These are phyloP conservation scores for Penicillium flavigenum DNA, from an alignment of 495 filamentous ascomycete genomes.

Conservation along the genomic window DNA sequence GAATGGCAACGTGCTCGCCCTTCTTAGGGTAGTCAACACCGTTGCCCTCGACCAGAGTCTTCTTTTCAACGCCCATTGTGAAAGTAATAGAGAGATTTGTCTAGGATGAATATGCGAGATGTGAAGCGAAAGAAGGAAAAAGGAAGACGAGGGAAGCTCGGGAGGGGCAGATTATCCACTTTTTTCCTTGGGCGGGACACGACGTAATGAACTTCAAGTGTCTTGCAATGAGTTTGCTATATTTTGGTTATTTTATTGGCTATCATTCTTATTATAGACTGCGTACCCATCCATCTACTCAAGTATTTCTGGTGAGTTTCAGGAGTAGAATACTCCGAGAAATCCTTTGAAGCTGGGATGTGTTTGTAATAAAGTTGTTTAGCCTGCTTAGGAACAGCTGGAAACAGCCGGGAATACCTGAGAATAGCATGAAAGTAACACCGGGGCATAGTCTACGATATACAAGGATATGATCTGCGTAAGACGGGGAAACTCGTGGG, in stretches of 20 bases:
- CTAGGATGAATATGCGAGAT: not conserved
- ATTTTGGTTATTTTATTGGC: no score
- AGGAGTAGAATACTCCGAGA: not conserved
- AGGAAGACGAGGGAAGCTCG: not conserved
- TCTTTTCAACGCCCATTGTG: conserved; percentile 57
- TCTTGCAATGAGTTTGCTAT: no score
- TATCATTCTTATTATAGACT: no score
- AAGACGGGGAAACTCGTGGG: not conserved
- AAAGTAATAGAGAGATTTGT: not conserved
- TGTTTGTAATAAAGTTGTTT: not conserved
- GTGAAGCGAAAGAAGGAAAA: not conserved
- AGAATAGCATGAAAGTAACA: not conserved
- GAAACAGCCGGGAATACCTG: not conserved
- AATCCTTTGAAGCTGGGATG: not conserved
- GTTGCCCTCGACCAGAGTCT: conserved; percentile 49
- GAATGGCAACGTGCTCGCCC: conserved; percentile 73
- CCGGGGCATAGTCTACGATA: not conserved
- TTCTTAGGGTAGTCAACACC: conserved; percentile 52
- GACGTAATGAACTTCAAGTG: not conserved
- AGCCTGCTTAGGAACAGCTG: not conserved
- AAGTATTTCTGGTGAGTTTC: not conserved
- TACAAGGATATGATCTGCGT: conserved; percentile 1
- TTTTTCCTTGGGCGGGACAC: not conserved
- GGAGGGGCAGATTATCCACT: conserved; percentile 5
- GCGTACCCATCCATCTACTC: not conserved